phyloP scores from a whole-genome alignment of 2,329 filamentous ascomycete species.

The Paraphoma chrysanthemicola region DNA sequence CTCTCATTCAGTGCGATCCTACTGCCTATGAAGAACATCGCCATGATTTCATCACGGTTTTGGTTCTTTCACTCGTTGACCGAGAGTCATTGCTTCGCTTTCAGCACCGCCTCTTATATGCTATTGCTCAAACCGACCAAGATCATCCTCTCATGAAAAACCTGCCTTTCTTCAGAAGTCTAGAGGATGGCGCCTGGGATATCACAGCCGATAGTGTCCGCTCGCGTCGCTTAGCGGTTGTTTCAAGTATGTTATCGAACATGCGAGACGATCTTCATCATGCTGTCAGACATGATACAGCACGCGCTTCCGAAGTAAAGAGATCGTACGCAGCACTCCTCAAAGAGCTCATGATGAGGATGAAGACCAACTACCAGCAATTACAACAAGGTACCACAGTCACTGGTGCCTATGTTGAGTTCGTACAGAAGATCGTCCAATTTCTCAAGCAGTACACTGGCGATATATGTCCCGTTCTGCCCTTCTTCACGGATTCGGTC shows the following conservation, averaged over 20 bases:
- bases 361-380: conserved; percentile 68
- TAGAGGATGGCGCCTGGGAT: conserved; percentile 47
- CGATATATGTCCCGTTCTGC: conserved; percentile 63
- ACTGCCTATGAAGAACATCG: conserved; percentile 55
- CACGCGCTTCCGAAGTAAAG: conserved; percentile 44
- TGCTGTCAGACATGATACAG: conserved; percentile 37
- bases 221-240: conserved; percentile 60
- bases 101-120: conserved; percentile 64
- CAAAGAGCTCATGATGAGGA: conserved; percentile 64
- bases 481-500: conserved; percentile 66
- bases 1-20: conserved; percentile 48
- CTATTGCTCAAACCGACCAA: conserved; percentile 57
- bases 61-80: conserved; percentile 64
- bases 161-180: conserved; percentile 61
- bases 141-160: conserved; percentile 61
- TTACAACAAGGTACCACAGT: conserved; percentile 49
- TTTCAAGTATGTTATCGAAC: conserved; percentile 65
- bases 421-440: conserved; percentile 66
- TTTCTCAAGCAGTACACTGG: conserved; percentile 67
- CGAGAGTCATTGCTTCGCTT: conserved; percentile 67
- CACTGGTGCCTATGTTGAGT: conserved; percentile 65
- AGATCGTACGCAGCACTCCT: conserved; percentile 60
- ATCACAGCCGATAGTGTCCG: conserved; percentile 62
- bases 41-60: conserved; percentile 58
- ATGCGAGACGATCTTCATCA: conserved; percentile 61